phyloP scores from a whole-genome alignment of 768 basidiomycete genomes.

The Trametes punicea region DNA sequence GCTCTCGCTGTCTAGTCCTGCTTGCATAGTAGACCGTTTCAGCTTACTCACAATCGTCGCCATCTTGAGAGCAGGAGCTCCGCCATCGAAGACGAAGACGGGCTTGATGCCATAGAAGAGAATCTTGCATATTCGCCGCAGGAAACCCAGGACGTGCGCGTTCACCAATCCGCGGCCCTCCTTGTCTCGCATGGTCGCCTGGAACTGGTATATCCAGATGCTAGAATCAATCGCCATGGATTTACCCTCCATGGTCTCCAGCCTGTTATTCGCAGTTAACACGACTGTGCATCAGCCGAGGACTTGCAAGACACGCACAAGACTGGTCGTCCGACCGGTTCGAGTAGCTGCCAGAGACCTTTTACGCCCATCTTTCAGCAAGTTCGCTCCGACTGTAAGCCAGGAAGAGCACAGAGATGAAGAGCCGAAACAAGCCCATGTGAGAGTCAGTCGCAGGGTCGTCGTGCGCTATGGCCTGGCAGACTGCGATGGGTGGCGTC shows the following conservation, averaged over 20 bases:
- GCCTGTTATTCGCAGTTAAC: constrained; percentile 39
- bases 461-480: no score
- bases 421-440: background rate
- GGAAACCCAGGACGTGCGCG: constrained; percentile 89
- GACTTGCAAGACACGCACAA: constrained; percentile 51
- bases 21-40: background rate
- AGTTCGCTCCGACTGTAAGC: background rate
- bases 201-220: constrained; percentile 99
- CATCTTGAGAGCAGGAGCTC: constrained; percentile 87
- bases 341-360: constrained; percentile 88
- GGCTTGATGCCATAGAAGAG: constrained; percentile 97
- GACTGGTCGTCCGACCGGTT: constrained; percentile 92
- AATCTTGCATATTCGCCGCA: constrained; percentile 89
- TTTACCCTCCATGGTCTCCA: constrained; percentile 95
- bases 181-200: constrained; percentile 98
- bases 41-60: constrained; percentile 75
- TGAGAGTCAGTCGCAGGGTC: constrained; percentile 1
- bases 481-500: no score
- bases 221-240: constrained; percentile 96
- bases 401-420: background rate
- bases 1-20: background rate
- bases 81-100: constrained; percentile 98
- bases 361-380: constrained; percentile 84
- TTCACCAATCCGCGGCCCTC: constrained; percentile 88
- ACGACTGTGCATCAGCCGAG: background rate